Evolutionary conservation across 2,329 filamentous ascomycete genomes (phyloP), one percentile per base, ranked within the genome.

Genomic region (Sporothrix mexicana): DNA sequence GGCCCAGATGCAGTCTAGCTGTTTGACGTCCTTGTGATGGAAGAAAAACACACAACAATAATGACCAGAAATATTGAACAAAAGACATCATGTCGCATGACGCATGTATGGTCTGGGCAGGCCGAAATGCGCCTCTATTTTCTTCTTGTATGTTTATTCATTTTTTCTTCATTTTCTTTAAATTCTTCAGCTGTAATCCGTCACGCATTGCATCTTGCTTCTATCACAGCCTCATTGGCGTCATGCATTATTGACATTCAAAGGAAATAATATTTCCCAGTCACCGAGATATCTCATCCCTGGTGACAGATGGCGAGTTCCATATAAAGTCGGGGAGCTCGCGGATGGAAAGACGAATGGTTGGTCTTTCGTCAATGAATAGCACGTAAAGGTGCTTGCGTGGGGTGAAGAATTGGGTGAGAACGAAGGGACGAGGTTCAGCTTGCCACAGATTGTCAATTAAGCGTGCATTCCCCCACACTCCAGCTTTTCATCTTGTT

Each of bases 301-400:
- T 43, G 17, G 43, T n/a, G 59, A 20, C 25, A 45, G 15, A 62
- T 62, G 59, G 59, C 36, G 36, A 43, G 36, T 12, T 23, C 36
- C 59, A 45, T 36, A 62, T 7, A 13, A 7, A 20, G 2, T 66
- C 62, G 62, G 62, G 62, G 62, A 66, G 62, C 62, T 66, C 62
- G 62, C 62, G 62, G 62, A 66, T n/a, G 20, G 41, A 49, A 25
- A 8, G 13, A 13, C 20, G 20, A 47, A 8, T 17, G 17, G 13
- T 23, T 62, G 59, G 57, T 15, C 12, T 41, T 2, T 36, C 3
- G 30, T 36, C 30, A 5, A 36, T 5, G 57, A 12, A 61, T 36
- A 62, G 7, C 7, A 45, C 13, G 59, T 17, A 17, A 45, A 15
- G 15, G 20, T 41, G 25, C 3, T 4, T 20, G 17, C 43, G 30